A percentile compares a stretch with the other conserved stretches of the same genome.
These are phyloP conservation scores for Kokia cookei DNA, from an alignment of 441 rosid species.

Conservation along the genomic window DNA sequence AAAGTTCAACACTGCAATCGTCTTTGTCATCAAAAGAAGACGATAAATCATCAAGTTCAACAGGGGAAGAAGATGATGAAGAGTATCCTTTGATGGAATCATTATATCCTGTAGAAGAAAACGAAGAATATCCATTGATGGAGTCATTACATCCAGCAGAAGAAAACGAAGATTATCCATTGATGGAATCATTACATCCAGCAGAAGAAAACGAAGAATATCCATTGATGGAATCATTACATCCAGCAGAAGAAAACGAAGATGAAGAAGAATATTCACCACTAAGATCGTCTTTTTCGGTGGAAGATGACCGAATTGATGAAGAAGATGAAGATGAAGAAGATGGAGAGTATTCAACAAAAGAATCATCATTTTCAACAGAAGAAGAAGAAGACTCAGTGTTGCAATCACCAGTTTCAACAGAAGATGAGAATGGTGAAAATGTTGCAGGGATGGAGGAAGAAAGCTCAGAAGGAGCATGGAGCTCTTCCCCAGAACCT, in stretches of 20 bases:
- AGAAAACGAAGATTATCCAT: conserved; percentile 11
- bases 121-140: not conserved
- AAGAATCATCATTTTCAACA: conserved; percentile 4
- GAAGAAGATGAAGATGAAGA: not conserved
- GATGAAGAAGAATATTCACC: not conserved
- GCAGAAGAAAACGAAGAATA: not conserved
- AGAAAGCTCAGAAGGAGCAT: conserved; percentile 23
- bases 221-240: not conserved
- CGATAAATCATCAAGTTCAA: not conserved
- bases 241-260: conserved; percentile 11
- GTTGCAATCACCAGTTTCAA: not conserved
- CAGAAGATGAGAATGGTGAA: not conserved
- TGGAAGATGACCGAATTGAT: not conserved
- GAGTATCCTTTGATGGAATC: not conserved
- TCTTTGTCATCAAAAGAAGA: not conserved
- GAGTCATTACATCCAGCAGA: not conserved
- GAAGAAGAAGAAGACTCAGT: not conserved
- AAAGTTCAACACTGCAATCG: not conserved
- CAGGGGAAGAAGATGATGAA: not conserved
- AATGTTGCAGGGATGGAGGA: not conserved
- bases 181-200: too few species aligned
- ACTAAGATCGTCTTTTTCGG: not conserved
- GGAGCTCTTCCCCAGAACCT: conserved; percentile 29
- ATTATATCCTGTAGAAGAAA: not conserved
- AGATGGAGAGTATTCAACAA: not conserved